Percentiles rank a stretch among this genome's conserved stretches.
phyloP scores from a whole-genome alignment of 441 rosid genomes.

The Populus hybrid region DNA sequence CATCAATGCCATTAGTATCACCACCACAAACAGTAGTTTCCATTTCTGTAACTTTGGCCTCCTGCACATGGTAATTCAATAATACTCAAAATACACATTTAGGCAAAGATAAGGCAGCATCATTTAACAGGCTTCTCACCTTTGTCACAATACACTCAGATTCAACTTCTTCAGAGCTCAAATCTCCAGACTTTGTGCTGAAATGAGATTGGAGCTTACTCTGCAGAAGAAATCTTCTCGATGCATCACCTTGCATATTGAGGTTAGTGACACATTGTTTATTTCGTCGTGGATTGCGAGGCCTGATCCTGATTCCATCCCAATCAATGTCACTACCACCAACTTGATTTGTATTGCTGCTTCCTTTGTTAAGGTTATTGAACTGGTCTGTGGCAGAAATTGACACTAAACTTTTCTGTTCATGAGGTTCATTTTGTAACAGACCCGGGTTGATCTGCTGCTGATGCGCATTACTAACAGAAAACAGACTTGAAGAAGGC shows the following conservation, averaged over 20 bases:
- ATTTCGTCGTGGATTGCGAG: conserved; percentile 34
- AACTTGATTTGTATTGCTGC: conserved; percentile 20
- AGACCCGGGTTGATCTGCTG: not conserved
- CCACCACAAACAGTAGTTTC: conserved; percentile 10
- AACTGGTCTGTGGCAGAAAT: conserved; percentile 18
- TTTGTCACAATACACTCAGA: conserved; percentile 24
- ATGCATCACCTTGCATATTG: conserved; percentile 50
- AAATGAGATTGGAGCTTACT: conserved; percentile 29
- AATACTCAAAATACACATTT: conserved; percentile 16
- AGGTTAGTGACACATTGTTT: conserved; percentile 6
- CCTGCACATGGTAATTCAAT: conserved; percentile 36
- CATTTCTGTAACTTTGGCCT: conserved; percentile 12
- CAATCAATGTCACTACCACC: conserved; percentile 20
- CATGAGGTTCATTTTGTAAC: not conserved
- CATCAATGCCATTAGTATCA: conserved; percentile 13
- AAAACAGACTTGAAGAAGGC: conserved; percentile 3
- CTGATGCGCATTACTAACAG: not conserved
- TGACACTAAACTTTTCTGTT: conserved; percentile 10
- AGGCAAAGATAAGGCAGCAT: conserved; percentile 9
- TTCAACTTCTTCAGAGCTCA: conserved; percentile 22
- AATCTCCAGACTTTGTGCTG: conserved; percentile 15
- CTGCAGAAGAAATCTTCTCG: conserved; percentile 62
- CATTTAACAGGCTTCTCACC: conserved; percentile 47
- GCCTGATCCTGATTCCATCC: conserved; percentile 50
- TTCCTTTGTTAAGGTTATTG: conserved; percentile 1